Percentiles rank a stretch among this genome's conserved stretches.
Conservation (phyloP, 805 yeast genomes). For the Metschnikowia amazonensis region DNA sequence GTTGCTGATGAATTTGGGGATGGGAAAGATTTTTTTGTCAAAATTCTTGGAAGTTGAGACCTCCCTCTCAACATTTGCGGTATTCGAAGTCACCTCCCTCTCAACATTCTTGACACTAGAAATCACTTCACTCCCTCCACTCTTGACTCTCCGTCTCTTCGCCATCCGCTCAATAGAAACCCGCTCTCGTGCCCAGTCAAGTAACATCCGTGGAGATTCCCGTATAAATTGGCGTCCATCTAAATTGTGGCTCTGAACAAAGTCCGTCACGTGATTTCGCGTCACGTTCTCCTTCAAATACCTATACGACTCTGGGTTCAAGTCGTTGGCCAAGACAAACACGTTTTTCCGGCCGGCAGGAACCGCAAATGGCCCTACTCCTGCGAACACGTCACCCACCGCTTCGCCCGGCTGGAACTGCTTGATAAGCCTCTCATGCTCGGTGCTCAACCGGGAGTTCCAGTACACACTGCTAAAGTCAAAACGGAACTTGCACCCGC, state of each 20-base stretch:
- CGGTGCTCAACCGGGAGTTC: constrained; percentile 93
- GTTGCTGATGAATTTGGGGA: constrained; percentile 60
- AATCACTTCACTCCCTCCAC: no score
- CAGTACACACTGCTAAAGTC: constrained; percentile 94
- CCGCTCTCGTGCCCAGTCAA: constrained; percentile 41
- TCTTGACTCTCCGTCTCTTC: constrained; percentile 31
- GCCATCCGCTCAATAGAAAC: constrained; percentile 33
- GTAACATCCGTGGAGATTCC: constrained; percentile 50
- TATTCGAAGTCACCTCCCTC: neutral
- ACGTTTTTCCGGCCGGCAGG: constrained; percentile 89
- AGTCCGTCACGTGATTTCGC: constrained; percentile 56
- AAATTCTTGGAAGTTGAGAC: neutral
- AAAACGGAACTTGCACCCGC: constrained; percentile 79
- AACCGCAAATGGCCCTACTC: constrained; percentile 96
- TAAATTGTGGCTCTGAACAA: constrained; percentile 60
- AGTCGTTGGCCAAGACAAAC: constrained; percentile 84
- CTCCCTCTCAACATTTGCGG: no score
- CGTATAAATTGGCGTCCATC: constrained; percentile 84
- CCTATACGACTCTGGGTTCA: constrained; percentile 81
- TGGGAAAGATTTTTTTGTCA: constrained; percentile 13
- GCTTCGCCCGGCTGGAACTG: constrained; percentile 63
- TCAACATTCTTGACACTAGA: no score
- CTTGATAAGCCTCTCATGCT: constrained; percentile 76
- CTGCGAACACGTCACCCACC: constrained; percentile 95
- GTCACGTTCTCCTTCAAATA: constrained; percentile 63